A percentile compares a stretch with the other conserved stretches of the same genome.
phyloP scores from a whole-genome alignment of 345 rosid species.

The Brassica incana region DNA sequence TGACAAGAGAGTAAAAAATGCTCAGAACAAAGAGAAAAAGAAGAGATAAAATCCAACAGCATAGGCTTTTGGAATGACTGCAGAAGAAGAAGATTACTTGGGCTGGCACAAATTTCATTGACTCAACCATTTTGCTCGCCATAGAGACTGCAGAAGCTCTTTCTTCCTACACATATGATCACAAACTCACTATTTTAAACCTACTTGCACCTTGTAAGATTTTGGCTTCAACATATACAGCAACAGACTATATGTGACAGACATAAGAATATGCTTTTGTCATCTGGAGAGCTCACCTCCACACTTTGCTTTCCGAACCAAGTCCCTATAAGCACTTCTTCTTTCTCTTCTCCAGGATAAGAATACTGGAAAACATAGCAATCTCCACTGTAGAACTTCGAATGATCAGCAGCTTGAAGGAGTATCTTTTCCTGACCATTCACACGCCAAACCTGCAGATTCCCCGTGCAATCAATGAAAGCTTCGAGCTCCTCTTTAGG shows the following conservation, averaged over 20 bases:
- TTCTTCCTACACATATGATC: constrained; percentile 60
- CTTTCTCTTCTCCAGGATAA: constrained; percentile 90
- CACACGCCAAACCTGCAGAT: constrained; percentile 94
- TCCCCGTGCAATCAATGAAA: constrained; percentile 87
- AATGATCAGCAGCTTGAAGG: constrained; percentile 82
- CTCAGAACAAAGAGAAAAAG: background rate
- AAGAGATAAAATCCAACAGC: background rate
- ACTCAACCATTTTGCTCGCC: constrained; percentile 87
- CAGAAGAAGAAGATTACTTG: constrained; percentile 58
- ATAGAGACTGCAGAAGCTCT: constrained; percentile 74
- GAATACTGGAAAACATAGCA: constrained; percentile 94
- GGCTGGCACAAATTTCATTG: constrained; percentile 76
- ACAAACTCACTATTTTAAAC: constrained; percentile 6
- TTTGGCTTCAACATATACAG: background rate
- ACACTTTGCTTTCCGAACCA: constrained; percentile 93
- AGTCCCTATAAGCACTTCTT: constrained; percentile 85
- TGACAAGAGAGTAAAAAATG: constrained; percentile 33
- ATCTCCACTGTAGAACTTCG: constrained; percentile 86
- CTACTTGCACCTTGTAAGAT: background rate
- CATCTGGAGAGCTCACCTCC: constrained; percentile 54
- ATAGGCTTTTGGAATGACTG: constrained; percentile 1
- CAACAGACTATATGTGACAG: background rate
- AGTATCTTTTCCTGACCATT: constrained; percentile 71
- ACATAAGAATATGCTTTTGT: background rate
- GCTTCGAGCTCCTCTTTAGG: constrained; percentile 82